Conservation (phyloP, 2,329 filamentous ascomycete species). For the Akanthomyces dipterigenus region DNA sequence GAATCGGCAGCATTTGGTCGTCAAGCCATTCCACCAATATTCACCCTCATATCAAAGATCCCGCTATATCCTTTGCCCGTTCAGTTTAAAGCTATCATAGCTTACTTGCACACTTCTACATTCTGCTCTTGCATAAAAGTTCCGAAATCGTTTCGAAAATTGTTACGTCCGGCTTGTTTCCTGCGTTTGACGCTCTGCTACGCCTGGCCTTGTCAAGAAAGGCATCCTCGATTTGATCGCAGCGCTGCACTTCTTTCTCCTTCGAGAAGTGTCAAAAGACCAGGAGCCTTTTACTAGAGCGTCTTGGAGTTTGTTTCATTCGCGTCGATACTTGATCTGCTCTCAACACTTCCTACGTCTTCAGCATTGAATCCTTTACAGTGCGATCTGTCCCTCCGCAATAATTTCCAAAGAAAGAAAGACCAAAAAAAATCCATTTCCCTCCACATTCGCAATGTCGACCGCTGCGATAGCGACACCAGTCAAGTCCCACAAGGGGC, state of each 20-base stretch:
- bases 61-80: conserved; percentile 11
- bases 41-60: conserved; percentile 16
- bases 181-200: conserved; percentile 3
- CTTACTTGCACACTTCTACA: conserved; percentile 18
- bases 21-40: conserved; percentile 22
- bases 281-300: conserved; percentile 54
- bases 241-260: conserved; percentile 27
- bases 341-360: conserved; percentile 34
- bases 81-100: conserved; percentile 19
- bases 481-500: conserved; percentile 86
- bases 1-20: conserved; percentile 12
- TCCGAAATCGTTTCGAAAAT: conserved; percentile 26
- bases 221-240: conserved; percentile 41
- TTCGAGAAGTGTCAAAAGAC: conserved; percentile 37
- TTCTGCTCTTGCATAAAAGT: conserved; percentile 20
- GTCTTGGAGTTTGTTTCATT: conserved; percentile 51
- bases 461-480: conserved; percentile 76
- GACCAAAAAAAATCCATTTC: conserved; percentile 15
- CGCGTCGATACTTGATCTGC: conserved; percentile 29
- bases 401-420: not conserved
- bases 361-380: conserved; percentile 10
- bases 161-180: conserved; percentile 10
- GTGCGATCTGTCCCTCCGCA: not conserved
- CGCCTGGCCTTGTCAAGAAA: conserved; percentile 29
- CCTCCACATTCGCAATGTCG: conserved; percentile 58